phyloP scores from a whole-genome alignment of 1,284 basidiomycete genomes.

The Singerocomus inundabilis region DNA sequence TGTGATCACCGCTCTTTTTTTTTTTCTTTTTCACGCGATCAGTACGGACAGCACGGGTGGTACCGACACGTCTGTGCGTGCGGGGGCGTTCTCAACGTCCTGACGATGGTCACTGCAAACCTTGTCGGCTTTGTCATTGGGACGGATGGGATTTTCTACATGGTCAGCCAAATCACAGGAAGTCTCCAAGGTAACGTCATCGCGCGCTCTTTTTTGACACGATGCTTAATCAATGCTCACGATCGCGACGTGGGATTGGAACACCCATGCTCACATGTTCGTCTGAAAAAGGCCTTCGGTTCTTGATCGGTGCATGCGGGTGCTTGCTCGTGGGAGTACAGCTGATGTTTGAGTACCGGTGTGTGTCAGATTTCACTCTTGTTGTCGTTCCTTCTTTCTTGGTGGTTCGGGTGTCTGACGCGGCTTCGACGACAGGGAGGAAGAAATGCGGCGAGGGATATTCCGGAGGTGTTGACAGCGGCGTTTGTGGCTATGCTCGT shows the following conservation, averaged over 20 bases:
- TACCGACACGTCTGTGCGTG: constrained; percentile 85
- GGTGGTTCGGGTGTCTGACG: constrained; percentile 6
- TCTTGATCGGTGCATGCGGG: constrained; percentile 59
- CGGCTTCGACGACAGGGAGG: constrained; percentile 37
- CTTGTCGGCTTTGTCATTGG: constrained; percentile 96
- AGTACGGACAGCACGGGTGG: constrained; percentile 75
- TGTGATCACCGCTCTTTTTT: constrained; percentile 1
- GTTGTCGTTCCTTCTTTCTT: constrained; percentile 4
- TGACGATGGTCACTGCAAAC: constrained; percentile 93
- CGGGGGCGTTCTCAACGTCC: constrained; percentile 83
- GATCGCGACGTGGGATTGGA: not conserved
- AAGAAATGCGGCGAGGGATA: constrained; percentile 56
- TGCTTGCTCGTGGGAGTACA: constrained; percentile 85
- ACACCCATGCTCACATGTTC: not conserved
- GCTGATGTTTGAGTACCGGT: constrained; percentile 95
- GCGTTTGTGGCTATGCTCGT: too few relatives aligned
- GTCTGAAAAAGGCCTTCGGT: constrained; percentile 51
- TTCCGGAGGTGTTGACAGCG: constrained; percentile 53
- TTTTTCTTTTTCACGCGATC: constrained; percentile 12
- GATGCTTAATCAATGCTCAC: not conserved
- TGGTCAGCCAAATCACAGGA: constrained; percentile 65
- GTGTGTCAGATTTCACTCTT: constrained; percentile 22
- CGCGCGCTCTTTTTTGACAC: not conserved
- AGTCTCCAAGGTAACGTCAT: constrained; percentile 57
- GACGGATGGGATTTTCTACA: constrained; percentile 75